phyloP scores from a whole-genome alignment of 2,329 filamentous ascomycete genomes.

The Emergomyces africanus region DNA sequence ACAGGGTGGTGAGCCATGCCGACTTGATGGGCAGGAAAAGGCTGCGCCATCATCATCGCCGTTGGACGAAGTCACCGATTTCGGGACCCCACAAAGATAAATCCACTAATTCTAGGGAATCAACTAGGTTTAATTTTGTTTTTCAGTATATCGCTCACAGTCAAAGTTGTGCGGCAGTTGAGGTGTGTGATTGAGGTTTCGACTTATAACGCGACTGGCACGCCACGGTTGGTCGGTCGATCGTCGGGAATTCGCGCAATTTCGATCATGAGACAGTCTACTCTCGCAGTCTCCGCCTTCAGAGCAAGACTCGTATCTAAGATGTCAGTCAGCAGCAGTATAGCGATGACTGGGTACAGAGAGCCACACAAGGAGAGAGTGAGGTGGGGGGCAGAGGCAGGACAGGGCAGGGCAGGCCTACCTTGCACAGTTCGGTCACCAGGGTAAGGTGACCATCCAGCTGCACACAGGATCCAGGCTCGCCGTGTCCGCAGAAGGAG shows the following conservation, averaged over 20 bases:
- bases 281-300: conserved; percentile 6
- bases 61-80: conserved; percentile 20
- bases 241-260: conserved; percentile 17
- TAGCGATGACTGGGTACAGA: conserved; percentile 1
- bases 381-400: conserved; percentile 6
- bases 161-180: conserved; percentile 7
- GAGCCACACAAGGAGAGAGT: neutral
- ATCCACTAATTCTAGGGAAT: conserved; percentile 3
- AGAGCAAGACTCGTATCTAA: conserved; percentile 3
- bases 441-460: conserved; percentile 4
- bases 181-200: neutral
- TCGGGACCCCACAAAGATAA: conserved; percentile 10
- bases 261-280: conserved; percentile 23
- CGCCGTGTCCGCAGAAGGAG: neutral
- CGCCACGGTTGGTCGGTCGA: conserved; percentile 20
- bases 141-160: conserved; percentile 4
- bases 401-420: conserved; percentile 1
- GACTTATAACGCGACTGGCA: conserved; percentile 24
- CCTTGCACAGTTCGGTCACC: conserved; percentile 4
- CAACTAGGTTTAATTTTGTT: neutral
- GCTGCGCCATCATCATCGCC: conserved; percentile 43
- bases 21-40: conserved; percentile 45
- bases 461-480: neutral
- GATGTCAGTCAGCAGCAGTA: conserved; percentile 1
- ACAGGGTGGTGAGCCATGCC: conserved; percentile 46